Percentiles rank a stretch among this genome's conserved stretches.
Conservation (phyloP, 2,329 filamentous ascomycete species). For the Calonectria hawksworthii region DNA sequence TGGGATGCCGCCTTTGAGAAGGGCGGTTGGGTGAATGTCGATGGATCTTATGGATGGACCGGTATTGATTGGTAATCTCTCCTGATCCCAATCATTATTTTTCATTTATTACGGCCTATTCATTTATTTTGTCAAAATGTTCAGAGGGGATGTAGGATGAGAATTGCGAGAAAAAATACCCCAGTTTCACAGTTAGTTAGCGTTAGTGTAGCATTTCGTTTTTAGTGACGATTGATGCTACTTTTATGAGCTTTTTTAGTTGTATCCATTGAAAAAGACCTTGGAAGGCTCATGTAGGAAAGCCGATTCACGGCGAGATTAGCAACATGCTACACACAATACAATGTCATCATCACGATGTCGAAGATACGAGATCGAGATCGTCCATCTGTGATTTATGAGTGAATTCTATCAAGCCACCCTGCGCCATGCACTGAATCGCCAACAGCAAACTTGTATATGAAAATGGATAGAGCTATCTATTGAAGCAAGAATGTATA, state of each 20-base stretch:
- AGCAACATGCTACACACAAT: conserved; percentile 8
- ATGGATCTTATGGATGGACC: conserved; percentile 76
- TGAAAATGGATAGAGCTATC: background rate
- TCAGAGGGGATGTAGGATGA: background rate
- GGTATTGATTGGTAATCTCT: conserved; percentile 54
- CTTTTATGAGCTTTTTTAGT: conserved; percentile 13
- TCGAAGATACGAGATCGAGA: background rate
- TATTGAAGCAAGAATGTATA: too few relatives aligned
- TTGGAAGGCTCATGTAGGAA: conserved; percentile 4
- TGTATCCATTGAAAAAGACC: conserved; percentile 2
- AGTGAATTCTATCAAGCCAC: background rate
- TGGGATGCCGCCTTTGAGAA: conserved; percentile 77
- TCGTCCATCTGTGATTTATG: background rate
- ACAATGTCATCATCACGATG: background rate
- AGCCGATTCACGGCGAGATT: conserved; percentile 7
- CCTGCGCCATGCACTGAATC: background rate
- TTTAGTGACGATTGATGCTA: conserved; percentile 31
- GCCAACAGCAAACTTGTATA: background rate
- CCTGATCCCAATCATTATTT: background rate
- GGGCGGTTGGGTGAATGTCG: conserved; percentile 83
- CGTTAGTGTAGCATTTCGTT: conserved; percentile 38
- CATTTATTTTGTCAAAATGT: conserved; percentile 10
- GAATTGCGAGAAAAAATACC: conserved; percentile 22
- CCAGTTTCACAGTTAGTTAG: conserved; percentile 28
- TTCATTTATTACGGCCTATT: background rate